Conservation (phyloP, 2,329 filamentous ascomycete species). For the Berkeleyomyces basicola region DNA sequence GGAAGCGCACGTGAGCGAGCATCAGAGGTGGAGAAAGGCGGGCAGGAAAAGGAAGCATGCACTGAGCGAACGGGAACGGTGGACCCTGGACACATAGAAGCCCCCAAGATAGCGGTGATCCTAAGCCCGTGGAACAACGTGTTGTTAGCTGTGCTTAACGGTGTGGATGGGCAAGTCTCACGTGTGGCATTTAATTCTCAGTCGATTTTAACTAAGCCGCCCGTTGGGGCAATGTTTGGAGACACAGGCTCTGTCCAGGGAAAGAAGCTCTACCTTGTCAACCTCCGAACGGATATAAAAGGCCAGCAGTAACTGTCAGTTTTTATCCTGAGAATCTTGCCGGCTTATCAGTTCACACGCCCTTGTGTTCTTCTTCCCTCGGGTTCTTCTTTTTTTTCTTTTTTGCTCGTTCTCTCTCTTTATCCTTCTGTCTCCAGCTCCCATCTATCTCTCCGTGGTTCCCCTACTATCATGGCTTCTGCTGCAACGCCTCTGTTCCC, state of each 20-base stretch:
- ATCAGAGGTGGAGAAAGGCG: neutral
- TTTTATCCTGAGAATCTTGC: no score
- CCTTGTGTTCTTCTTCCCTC: neutral
- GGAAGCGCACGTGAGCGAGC: neutral
- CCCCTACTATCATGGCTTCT: conserved; percentile 13
- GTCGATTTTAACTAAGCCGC: no score
- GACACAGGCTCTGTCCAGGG: neutral
- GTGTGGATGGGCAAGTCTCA: no score
- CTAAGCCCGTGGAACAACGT: no score
- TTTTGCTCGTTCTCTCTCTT: neutral
- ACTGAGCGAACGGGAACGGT: no score
- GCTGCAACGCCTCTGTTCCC: conserved; percentile 25
- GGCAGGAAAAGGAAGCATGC: neutral
- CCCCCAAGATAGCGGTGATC: no score
- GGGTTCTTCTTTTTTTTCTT: neutral
- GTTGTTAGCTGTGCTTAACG: no score
- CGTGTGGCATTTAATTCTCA: no score
- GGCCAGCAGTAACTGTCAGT: neutral
- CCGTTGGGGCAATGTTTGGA: neutral
- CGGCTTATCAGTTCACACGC: neutral
- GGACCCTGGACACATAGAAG: no score
- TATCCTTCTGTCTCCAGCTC: neutral
- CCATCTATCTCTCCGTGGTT: conserved; percentile 6
- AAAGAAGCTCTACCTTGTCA: neutral
- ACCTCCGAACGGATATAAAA: neutral